Conservation (phyloP, 495 filamentous ascomycete genomes). For the Talaromyces stipitatus region DNA sequence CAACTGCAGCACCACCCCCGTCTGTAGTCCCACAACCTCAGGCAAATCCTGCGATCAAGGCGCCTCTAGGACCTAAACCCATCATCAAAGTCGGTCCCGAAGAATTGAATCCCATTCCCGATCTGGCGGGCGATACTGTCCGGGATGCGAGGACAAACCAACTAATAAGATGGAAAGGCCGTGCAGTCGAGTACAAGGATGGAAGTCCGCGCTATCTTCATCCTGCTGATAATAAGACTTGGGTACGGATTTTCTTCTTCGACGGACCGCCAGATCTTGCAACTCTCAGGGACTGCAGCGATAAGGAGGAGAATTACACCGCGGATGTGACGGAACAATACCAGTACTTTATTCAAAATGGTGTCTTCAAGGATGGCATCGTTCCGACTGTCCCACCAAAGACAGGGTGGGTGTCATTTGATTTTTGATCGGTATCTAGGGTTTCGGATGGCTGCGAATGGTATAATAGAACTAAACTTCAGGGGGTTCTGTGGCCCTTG, state of each 20-base stretch:
- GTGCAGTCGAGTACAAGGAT: slow-evolving; percentile 44
- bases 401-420: slow-evolving; percentile 64
- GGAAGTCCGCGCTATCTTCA: slow-evolving; percentile 43
- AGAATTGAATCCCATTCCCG: slow-evolving; percentile 29
- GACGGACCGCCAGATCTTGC: slow-evolving; percentile 55
- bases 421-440: slow-evolving; percentile 38
- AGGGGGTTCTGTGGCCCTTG: too few relatives aligned
- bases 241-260: slow-evolving; percentile 59
- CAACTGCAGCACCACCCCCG: slow-evolving; percentile 11
- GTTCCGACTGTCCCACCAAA: slow-evolving; percentile 68
- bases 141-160: slow-evolving; percentile 27
- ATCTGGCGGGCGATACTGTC: slow-evolving; percentile 28
- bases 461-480: neutral
- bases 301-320: slow-evolving; percentile 32
- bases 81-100: slow-evolving; percentile 21
- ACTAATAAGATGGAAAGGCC: slow-evolving; percentile 46
- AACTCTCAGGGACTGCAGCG: slow-evolving; percentile 29
- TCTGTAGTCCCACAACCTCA: slow-evolving; percentile 5
- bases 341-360: slow-evolving; percentile 48
- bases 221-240: slow-evolving; percentile 37
- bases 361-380: slow-evolving; percentile 51
- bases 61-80: slow-evolving; percentile 22
- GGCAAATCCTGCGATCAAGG: neutral
- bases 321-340: slow-evolving; percentile 51
- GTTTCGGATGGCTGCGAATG: neutral